These are phyloP conservation scores for Thymus mandschuricus DNA, from an alignment of 257 asterid species.

Conservation along the genomic window DNA sequence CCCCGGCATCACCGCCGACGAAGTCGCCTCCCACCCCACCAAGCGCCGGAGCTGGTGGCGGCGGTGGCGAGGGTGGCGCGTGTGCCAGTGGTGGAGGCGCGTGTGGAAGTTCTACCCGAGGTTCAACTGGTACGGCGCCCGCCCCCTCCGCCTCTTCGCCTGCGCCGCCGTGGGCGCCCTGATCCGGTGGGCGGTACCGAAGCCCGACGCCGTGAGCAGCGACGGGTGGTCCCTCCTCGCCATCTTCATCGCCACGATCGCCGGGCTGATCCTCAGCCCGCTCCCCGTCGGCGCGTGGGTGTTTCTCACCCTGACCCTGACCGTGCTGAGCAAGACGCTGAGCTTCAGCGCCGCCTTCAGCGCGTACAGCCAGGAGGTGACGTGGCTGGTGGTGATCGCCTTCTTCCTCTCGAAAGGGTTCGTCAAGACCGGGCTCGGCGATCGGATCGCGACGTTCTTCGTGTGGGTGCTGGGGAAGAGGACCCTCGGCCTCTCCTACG, in stretches of 20 bases:
- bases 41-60: background rate
- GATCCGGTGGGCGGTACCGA: slow-evolving; percentile 71
- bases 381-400: slow-evolving; percentile 72
- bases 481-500: slow-evolving; percentile 72
- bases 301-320: slow-evolving; percentile 51
- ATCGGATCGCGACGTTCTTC: slow-evolving; percentile 67
- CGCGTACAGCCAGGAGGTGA: slow-evolving; percentile 75
- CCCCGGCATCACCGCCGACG: too few species aligned
- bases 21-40: background rate
- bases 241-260: slow-evolving; percentile 63
- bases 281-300: slow-evolving; percentile 86
- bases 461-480: slow-evolving; percentile 71
- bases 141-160: slow-evolving; percentile 51
- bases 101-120: background rate
- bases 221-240: slow-evolving; percentile 78
- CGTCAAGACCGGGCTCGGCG: slow-evolving; percentile 83
- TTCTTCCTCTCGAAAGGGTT: slow-evolving; percentile 78
- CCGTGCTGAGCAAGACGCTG: slow-evolving; percentile 63
- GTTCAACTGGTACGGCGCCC: slow-evolving; percentile 56
- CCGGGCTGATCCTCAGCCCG: slow-evolving; percentile 69
- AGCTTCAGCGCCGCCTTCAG: slow-evolving; percentile 68
- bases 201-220: slow-evolving; percentile 46
- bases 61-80: too few species aligned
- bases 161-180: slow-evolving; percentile 58
- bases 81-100: background rate